A percentile compares a stretch with the other conserved stretches of the same genome.
Evolutionary conservation across 148 eudicot genomes (phyloP).

Genomic region (Rhododendron ferrugineum): DNA sequence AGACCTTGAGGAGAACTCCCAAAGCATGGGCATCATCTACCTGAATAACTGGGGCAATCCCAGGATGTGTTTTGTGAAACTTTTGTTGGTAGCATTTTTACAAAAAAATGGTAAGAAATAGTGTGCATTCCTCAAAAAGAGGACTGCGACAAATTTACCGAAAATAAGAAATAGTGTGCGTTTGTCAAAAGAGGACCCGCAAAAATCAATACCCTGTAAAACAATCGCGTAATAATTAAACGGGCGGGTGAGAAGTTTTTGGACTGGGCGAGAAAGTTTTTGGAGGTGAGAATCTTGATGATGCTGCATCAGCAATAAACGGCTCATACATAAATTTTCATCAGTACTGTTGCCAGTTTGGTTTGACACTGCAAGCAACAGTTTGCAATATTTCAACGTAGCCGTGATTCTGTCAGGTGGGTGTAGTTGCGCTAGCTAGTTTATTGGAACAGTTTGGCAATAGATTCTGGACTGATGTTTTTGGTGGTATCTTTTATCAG

Average conservation of each 20-base stretch:
- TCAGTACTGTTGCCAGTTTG: not conserved
- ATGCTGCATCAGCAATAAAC: conserved; percentile 48
- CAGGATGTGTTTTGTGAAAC: too few species aligned
- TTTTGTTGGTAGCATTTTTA: too few species aligned
- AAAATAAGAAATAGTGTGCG: too few species aligned
- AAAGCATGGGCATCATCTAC: too few species aligned
- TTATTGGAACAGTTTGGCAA: not conserved
- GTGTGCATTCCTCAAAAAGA: too few species aligned
- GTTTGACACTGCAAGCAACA: not conserved
- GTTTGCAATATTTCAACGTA: not conserved
- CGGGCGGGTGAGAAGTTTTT: not conserved
- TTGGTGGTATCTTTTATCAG: not conserved
- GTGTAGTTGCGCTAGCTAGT: conserved; percentile 10
- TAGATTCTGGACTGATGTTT: not conserved
- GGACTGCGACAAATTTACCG: too few species aligned
- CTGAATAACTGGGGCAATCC: too few species aligned
- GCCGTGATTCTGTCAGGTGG: conserved; percentile 6
- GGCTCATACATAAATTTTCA: not conserved
- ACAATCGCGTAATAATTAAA: too few species aligned
- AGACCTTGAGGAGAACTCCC: too few species aligned
- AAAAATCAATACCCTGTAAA: too few species aligned
- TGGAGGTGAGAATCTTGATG: conserved; percentile 45
- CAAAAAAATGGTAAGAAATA: too few species aligned
- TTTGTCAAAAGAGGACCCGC: too few species aligned
- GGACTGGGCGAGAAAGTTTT: not conserved